phyloP scores from a whole-genome alignment of 2,329 filamentous ascomycete species.

The Colletotrichum australisinense region DNA sequence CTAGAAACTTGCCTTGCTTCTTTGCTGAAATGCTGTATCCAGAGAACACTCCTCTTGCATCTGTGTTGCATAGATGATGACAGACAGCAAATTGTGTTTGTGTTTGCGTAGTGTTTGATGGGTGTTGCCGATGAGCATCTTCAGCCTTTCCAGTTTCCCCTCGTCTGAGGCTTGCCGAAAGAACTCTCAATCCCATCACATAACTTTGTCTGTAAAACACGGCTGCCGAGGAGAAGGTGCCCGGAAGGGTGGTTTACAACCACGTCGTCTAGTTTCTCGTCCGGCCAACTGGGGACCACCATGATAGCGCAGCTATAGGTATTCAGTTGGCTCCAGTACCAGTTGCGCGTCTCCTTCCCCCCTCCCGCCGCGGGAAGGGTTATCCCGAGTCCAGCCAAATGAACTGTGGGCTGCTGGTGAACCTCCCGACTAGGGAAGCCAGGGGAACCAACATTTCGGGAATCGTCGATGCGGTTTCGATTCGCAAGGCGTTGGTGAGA shows the following conservation, averaged over 20 bases:
- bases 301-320: slow-evolving; percentile 14
- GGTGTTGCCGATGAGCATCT: not conserved
- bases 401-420: not conserved
- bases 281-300: slow-evolving; percentile 12
- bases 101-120: not conserved
- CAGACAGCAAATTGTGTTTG: not conserved
- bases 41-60: not conserved
- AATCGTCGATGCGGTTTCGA: not conserved
- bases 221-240: slow-evolving; percentile 20
- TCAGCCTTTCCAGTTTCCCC: not conserved
- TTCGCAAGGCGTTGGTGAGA: not conserved
- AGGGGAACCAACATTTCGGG: not conserved
- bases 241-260: not conserved
- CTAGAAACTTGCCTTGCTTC: not conserved
- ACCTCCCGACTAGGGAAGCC: not conserved
- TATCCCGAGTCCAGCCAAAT: slow-evolving; percentile 13
- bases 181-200: not conserved
- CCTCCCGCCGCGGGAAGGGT: slow-evolving; percentile 14
- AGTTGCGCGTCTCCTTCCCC: slow-evolving; percentile 8
- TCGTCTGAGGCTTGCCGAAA: not conserved
- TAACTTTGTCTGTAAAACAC: slow-evolving; percentile 33
- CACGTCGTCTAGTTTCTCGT: slow-evolving; percentile 8
- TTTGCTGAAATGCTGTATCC: not conserved
- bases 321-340: not conserved
- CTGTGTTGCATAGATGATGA: not conserved